Conservation (phyloP, 257 asterid genomes). For the Paulownia fortunei region DNA sequence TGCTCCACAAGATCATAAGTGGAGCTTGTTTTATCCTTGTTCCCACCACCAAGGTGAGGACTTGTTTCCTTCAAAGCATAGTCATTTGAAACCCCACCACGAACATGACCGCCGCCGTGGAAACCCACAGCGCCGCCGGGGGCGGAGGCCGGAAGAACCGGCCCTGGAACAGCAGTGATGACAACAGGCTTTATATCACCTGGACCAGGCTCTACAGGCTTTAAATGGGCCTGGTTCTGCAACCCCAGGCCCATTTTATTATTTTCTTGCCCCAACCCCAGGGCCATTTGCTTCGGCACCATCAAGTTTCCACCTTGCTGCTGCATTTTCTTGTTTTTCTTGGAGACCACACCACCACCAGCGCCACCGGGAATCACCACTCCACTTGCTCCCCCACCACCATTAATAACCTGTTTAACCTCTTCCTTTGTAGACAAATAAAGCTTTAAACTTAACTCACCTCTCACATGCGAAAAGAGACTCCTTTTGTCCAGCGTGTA, state of each 20-base stretch:
- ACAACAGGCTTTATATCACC: slow-evolving; percentile 79
- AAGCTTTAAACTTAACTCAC: slow-evolving; percentile 76
- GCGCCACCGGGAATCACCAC: slow-evolving; percentile 6
- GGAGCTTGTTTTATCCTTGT: slow-evolving; percentile 68
- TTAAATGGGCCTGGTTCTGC: slow-evolving; percentile 52
- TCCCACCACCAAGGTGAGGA: slow-evolving; percentile 80
- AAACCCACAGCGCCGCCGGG: slow-evolving; percentile 33
- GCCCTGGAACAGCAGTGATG: slow-evolving; percentile 56
- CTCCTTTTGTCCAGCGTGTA: slow-evolving; percentile 77
- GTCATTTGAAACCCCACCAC: slow-evolving; percentile 56
- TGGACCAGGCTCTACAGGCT: slow-evolving; percentile 55
- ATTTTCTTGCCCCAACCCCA: slow-evolving; percentile 33
- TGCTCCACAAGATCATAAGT: slow-evolving; percentile 87
- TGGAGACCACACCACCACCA: slow-evolving; percentile 31
- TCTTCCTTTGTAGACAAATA: slow-evolving; percentile 66
- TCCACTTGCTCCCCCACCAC: not conserved
- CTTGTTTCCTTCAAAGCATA: slow-evolving; percentile 74
- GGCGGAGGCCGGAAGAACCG: slow-evolving; percentile 45
- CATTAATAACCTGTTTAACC: slow-evolving; percentile 60
- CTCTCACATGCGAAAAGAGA: slow-evolving; percentile 84
- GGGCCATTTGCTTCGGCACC: slow-evolving; percentile 46
- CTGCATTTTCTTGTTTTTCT: slow-evolving; percentile 72
- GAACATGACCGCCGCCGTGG: slow-evolving; percentile 30
- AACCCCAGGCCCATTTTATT: slow-evolving; percentile 42
- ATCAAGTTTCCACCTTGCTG: slow-evolving; percentile 56